Conservation (phyloP, 805 yeast genomes). For the Isabelozyma gotoi region DNA sequence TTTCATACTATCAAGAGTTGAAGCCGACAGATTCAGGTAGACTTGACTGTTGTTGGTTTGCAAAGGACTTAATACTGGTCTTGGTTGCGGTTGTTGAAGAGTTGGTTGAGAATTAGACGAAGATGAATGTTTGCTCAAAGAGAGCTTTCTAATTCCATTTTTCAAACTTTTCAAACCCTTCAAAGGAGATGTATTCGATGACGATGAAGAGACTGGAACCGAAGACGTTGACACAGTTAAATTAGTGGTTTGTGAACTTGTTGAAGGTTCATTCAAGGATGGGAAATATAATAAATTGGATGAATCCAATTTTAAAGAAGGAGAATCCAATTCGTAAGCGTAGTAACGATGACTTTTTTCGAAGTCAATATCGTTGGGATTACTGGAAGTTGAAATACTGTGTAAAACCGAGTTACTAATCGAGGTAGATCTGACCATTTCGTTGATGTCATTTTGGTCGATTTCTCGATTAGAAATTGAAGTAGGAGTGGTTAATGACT, state of each 20-base stretch:
- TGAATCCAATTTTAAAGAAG: constrained; percentile 8
- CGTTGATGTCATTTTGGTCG: background rate
- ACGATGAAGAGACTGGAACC: background rate
- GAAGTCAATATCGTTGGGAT: background rate
- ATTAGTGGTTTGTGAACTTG: constrained; percentile 4
- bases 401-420: background rate
- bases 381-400: background rate
- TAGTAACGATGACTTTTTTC: background rate
- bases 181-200: constrained; percentile 26
- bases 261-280: constrained; percentile 3
- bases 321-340: constrained; percentile 25
- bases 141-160: constrained; percentile 37
- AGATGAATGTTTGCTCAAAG: constrained; percentile 17
- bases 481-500: background rate
- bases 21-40: constrained; percentile 2
- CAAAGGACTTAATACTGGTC: constrained; percentile 12
- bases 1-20: constrained; percentile 1
- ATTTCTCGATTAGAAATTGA: background rate
- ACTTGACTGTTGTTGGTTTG: constrained; percentile 5
- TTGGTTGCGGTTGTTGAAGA: constrained; percentile 10
- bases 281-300: background rate
- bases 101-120: constrained; percentile 7
- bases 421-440: background rate
- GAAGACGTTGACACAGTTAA: background rate
- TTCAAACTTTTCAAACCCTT: constrained; percentile 37